phyloP scores from a whole-genome alignment of 2,329 filamentous ascomycete species.

The Xylaria polymorpha region DNA sequence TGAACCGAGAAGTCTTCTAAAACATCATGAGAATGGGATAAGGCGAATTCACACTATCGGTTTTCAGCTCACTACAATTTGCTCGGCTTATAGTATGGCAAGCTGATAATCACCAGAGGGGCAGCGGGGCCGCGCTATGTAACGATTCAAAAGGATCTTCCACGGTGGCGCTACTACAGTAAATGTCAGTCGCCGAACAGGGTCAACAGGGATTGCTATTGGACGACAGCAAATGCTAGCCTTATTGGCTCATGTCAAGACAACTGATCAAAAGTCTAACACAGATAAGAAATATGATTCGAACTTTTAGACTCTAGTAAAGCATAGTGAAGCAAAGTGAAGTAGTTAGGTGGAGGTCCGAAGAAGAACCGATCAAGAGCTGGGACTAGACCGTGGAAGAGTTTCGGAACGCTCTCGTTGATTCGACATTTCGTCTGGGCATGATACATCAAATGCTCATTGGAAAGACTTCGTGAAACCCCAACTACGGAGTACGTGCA shows the following conservation, averaged over 20 bases:
- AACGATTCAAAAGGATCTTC: constrained; percentile 4
- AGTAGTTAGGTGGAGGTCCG: background rate
- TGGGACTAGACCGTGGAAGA: background rate
- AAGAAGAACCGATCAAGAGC: background rate
- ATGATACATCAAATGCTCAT: background rate
- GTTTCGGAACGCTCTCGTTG: background rate
- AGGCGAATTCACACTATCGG: constrained; percentile 19
- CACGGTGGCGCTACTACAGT: background rate
- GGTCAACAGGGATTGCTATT: constrained; percentile 21
- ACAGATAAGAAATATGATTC: constrained; percentile 2
- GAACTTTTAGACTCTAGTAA: background rate
- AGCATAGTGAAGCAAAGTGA: background rate
- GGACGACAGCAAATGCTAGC: background rate
- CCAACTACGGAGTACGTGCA: background rate
- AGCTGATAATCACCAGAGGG: constrained; percentile 16
- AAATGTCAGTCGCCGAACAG: constrained; percentile 18
- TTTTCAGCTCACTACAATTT: constrained; percentile 25
- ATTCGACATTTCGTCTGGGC: background rate
- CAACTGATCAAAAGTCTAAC: background rate
- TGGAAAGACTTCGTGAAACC: background rate
- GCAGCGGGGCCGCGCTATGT: background rate
- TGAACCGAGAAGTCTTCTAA: background rate
- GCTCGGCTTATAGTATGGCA: background rate
- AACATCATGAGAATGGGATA: constrained; percentile 7
- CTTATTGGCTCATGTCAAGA: constrained; percentile 12